A percentile compares a stretch with the other conserved stretches of the same genome.
These are phyloP conservation scores for Nicotiana benthamiana DNA, from an alignment of 257 asterid species.

Conservation along the genomic window DNA sequence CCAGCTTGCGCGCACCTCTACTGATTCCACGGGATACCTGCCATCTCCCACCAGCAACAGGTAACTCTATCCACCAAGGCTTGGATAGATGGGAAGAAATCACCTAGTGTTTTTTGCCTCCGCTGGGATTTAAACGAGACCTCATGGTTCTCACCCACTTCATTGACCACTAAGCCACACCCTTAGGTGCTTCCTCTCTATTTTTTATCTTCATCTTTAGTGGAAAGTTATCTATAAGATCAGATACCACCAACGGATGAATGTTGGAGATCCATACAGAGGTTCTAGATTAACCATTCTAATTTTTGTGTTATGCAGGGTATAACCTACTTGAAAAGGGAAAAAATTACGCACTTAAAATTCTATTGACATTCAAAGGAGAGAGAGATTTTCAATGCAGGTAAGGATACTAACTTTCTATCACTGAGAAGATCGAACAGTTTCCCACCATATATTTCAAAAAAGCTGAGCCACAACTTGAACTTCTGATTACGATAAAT, in stretches of 20 bases:
- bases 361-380: neutral
- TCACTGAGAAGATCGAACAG: conserved; percentile 96
- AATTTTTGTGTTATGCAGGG: neutral
- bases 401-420: conserved; percentile 60
- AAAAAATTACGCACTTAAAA: neutral
- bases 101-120: no score
- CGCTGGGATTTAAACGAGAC: no score
- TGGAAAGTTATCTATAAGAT: neutral
- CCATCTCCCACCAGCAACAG: no score
- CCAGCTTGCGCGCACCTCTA: no score
- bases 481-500: conserved; percentile 86
- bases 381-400: neutral
- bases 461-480: conserved; percentile 98
- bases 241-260: neutral
- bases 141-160: no score
- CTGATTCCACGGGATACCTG: no score
- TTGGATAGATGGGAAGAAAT: no score
- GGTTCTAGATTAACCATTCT: neutral
- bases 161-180: no score
- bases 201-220: neutral
- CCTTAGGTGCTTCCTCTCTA: neutral
- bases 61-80: no score
- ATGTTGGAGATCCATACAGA: neutral
- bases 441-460: conserved; percentile 97
- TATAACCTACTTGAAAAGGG: neutral